Percentiles rank a stretch among this genome's conserved stretches.
Evolutionary conservation across 2,329 filamentous ascomycete genomes (phyloP).

Genomic region (Graphium sp.): DNA sequence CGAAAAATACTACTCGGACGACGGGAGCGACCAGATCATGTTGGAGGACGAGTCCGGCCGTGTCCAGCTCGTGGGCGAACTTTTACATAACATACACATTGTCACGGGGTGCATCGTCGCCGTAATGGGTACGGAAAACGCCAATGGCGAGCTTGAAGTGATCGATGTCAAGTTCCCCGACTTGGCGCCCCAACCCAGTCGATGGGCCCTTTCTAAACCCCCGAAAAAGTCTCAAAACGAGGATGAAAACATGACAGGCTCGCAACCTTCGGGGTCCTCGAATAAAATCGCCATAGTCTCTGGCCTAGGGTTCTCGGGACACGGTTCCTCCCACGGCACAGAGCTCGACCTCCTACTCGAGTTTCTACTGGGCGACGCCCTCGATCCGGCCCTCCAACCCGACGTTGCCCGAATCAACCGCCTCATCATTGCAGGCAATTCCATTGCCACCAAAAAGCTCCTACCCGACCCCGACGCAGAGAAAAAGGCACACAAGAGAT

Average conservation of each 20-base stretch:
- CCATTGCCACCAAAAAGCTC: constrained; percentile 55
- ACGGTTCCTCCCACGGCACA: constrained; percentile 53
- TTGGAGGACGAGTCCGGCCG: constrained; percentile 92
- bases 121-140: constrained; percentile 88
- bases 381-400: constrained; percentile 41
- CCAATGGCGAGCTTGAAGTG: constrained; percentile 81
- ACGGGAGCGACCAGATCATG: constrained; percentile 54
- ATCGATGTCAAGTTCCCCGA: constrained; percentile 82
- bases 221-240: constrained; percentile 21
- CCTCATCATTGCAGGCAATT: constrained; percentile 84
- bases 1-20: constrained; percentile 56
- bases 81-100: constrained; percentile 51
- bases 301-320: constrained; percentile 68
- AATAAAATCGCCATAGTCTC: constrained; percentile 71
- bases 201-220: constrained; percentile 54
- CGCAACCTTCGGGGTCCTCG: constrained; percentile 13
- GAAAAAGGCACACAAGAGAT: constrained; percentile 53
- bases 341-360: constrained; percentile 66
- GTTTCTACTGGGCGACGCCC: constrained; percentile 71
- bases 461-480: constrained; percentile 21
- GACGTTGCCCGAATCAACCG: constrained; percentile 55
- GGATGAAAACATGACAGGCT: constrained; percentile 38
- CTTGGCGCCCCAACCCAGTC: constrained; percentile 61
- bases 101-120: constrained; percentile 90
- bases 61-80: constrained; percentile 57